Evolutionary conservation across 2,329 filamentous ascomycete genomes (phyloP), one percentile per base, ranked within the genome.

Genomic region (Trichoderma sp.): DNA sequence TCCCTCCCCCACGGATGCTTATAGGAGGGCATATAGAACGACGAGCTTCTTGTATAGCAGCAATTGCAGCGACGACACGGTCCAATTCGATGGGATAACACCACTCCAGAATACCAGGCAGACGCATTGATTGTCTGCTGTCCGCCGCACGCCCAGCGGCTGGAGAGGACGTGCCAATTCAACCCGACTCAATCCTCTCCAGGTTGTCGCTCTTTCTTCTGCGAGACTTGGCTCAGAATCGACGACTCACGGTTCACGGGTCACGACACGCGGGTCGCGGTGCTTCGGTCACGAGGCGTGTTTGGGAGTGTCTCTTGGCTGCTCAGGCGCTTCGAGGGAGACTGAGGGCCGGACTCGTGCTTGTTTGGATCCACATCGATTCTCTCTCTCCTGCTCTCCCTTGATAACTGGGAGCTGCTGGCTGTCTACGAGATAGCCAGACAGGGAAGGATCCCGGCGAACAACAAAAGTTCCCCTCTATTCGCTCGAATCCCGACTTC

Each of bases 331-430:
- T 14, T 48, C 52, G 34, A 56, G 61, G 48, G 51, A 24, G 52
- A 63, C 44, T 43, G 61, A 51, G 34, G 55, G 54, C 39, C 39
- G 26, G 54, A 64, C 34, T 52, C 39, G 62, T 41, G n/a, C 45
- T 19, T 7, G 34, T 39, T 39, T 2, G 26, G 62, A 47, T 64
- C 62, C 62, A 59, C 62, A 64, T 39, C 39, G n/a, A n/a, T n/a
- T 59, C 39, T 39, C 34, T 39, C 34, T 39, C 9, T 14, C 12
- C 34, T 12, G 2, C 34, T 58, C 55, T 51, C 45, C 45, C 52
- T 54, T 43, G 56, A 48, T 41, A n/a, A 41, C 17, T n/a, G 45
- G 24, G 55, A 60, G 63, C 63, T 45, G 55, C 34, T 39, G 34
- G 43, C 54, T 17, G 39, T 10, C 30, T 21, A 26, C 21, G 24